Evolutionary conservation across 2,329 filamentous ascomycete genomes (phyloP).

Genomic region (Pyrenophora teres): DNA sequence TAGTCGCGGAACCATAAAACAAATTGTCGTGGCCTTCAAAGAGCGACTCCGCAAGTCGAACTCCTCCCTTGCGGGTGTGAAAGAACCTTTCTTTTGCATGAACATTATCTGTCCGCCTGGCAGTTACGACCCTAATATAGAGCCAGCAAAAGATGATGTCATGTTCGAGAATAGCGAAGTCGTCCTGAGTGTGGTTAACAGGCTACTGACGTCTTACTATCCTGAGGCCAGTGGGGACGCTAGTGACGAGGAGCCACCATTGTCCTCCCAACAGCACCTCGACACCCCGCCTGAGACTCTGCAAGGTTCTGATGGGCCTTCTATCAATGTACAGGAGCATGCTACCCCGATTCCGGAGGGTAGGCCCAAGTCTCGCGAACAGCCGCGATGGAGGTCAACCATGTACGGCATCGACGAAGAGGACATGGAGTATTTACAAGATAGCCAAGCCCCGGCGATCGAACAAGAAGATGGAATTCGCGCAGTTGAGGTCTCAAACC

Average conservation of each 20-base stretch:
- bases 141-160: conserved; percentile 73
- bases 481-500: conserved; percentile 50
- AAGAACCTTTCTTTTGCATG: conserved; percentile 66
- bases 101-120: conserved; percentile 65
- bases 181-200: conserved; percentile 52
- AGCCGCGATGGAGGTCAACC: conserved; percentile 39
- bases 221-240: conserved; percentile 17
- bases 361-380: background rate
- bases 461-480: conserved; percentile 37
- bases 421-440: conserved; percentile 33
- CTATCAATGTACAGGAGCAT: conserved; percentile 2
- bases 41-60: conserved; percentile 50
- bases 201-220: conserved; percentile 52
- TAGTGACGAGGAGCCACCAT: conserved; percentile 4
- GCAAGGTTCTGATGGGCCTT: background rate
- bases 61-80: conserved; percentile 37
- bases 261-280: conserved; percentile 3
- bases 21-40: conserved; percentile 61
- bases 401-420: conserved; percentile 49
- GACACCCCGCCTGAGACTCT: background rate
- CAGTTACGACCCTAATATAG: conserved; percentile 73
- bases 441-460: conserved; percentile 17
- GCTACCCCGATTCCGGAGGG: background rate
- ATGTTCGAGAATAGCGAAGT: conserved; percentile 64
- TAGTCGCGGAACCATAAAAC: conserved; percentile 62